Base-by-base conservation (phyloP, 2,329 filamentous ascomycete species). In the Monilinia polystroma region DNA sequence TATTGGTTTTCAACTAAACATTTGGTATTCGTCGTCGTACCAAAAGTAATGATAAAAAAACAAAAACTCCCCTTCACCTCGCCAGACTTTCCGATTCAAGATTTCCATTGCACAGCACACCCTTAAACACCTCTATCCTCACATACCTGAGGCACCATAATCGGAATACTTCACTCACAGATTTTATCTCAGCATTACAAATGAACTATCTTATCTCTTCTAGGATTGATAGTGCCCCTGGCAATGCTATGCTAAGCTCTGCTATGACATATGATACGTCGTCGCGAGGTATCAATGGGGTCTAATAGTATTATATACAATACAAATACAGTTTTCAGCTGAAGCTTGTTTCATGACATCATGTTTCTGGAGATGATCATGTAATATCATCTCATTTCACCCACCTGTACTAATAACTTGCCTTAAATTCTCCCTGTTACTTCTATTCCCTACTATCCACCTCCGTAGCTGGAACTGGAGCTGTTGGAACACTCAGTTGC, bases 311-410 rank as follows among this genome's bases (percentile, higher is more conserved):
- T 62, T 62, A 62, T 62, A 62, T 62, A 51, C 47, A 51, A 32
- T 62, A 62, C 58, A 62, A 51, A 43, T 35, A 51, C 45, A 60
- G 20, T 38, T 66, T 64, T 63, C 68, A 70, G 18, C 63, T 64
- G 26, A 64, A 60, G 49, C 68, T 65, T 16, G 65, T 69, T 57
- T 69, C 64, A n/a, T 68, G 18, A 38, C 45, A 20, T 35, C n/a
- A 26, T 23, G 2, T 51, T 51, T 26, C 32, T 20, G 3, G 32
- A 56, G 32, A 56, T 56, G 32, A 45, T 14, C 14, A 29, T 35
- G 20, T 26, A 14, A 11, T 38, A 8, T 26, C 1, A 49, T 23
- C 14, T 38, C 16, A 20, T 26, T 16, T 38, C 26, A n/a, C 32
- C 57, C 58, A 62, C 47, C 14, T n/a, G 23, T 26, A 43, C 20